phyloP scores from a whole-genome alignment of 352 stramenopile species.

The Globisporangium barbulae region DNA sequence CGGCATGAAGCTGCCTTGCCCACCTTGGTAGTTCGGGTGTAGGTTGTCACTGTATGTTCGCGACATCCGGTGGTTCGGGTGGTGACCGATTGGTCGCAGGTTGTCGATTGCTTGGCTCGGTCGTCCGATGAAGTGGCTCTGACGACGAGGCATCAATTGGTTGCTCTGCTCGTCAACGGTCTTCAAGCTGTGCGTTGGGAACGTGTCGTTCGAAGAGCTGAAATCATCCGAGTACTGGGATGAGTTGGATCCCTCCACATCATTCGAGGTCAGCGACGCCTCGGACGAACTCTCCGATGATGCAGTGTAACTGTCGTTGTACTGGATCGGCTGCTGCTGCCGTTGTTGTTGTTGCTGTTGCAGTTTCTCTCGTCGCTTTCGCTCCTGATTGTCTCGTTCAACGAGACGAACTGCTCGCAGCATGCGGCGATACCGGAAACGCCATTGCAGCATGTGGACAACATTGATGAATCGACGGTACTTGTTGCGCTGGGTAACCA shows the following conservation, averaged over 20 bases:
- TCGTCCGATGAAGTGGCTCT: slow-evolving; percentile 24
- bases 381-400: slow-evolving; percentile 18
- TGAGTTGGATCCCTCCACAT: slow-evolving; percentile 65
- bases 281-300: slow-evolving; percentile 67
- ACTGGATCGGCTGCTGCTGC: slow-evolving; percentile 32
- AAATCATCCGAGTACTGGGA: slow-evolving; percentile 67
- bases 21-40: slow-evolving; percentile 26
- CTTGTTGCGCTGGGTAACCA: slow-evolving; percentile 46
- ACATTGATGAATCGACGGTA: slow-evolving; percentile 48
- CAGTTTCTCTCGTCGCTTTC: slow-evolving; percentile 21
- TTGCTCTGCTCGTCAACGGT: slow-evolving; percentile 73
- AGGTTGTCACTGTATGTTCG: slow-evolving; percentile 44
- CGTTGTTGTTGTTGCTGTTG: slow-evolving; percentile 30
- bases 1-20: slow-evolving; percentile 19
- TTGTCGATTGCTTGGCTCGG: slow-evolving; percentile 41
- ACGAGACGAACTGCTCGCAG: slow-evolving; percentile 20
- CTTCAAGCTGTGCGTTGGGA: slow-evolving; percentile 62
- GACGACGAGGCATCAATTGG: slow-evolving; percentile 39
- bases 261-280: slow-evolving; percentile 60
- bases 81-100: slow-evolving; percentile 49
- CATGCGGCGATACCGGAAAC: slow-evolving; percentile 52
- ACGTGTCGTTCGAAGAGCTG: slow-evolving; percentile 50
- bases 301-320: slow-evolving; percentile 63
- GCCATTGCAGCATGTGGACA: slow-evolving; percentile 66
- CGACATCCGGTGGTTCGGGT: slow-evolving; percentile 37